Percentiles rank a stretch among this genome's conserved stretches.
These are phyloP conservation scores for Cryptococcus hybrid DNA, from an alignment of 1,284 basidiomycete genomes.

Conservation along the genomic window DNA sequence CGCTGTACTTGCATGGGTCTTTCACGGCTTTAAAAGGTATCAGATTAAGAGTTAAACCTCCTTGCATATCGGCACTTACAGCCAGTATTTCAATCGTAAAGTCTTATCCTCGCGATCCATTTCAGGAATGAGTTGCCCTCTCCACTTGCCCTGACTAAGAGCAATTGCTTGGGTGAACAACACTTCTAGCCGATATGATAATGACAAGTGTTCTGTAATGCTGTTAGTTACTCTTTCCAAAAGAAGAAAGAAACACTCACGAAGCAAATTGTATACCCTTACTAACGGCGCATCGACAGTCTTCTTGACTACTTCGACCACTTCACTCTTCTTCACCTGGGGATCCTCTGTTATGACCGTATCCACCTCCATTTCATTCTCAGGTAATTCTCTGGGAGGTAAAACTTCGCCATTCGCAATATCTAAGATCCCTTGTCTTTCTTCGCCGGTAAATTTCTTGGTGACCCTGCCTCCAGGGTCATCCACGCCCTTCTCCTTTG, in stretches of 20 bases:
- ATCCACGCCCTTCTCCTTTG: conserved; percentile 19
- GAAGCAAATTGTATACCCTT: conserved; percentile 41
- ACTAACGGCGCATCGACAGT: conserved; percentile 40
- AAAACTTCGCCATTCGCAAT: conserved; percentile 39
- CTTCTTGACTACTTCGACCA: neutral
- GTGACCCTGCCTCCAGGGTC: conserved; percentile 20
- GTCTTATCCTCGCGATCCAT: conserved; percentile 32
- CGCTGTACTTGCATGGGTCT: conserved; percentile 11
- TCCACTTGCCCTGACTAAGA: conserved; percentile 34
- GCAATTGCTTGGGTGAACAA: conserved; percentile 36
- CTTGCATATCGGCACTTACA: conserved; percentile 18
- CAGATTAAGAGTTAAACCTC: neutral
- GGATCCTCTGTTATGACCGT: neutral
- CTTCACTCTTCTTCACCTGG: neutral
- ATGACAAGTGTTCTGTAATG: conserved; percentile 36
- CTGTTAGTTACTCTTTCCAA: conserved; percentile 4
- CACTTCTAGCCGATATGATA: conserved; percentile 43
- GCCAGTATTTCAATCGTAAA: conserved; percentile 39
- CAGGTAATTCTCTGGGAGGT: conserved; percentile 15
- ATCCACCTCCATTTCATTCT: neutral
- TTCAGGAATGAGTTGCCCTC: conserved; percentile 36
- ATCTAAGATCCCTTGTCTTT: conserved; percentile 39
- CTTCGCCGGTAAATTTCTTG: conserved; percentile 26
- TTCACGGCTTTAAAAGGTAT: conserved; percentile 9
- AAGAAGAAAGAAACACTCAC: conserved; percentile 20